Evolutionary conservation across 1,284 basidiomycete genomes (phyloP), one percentile per base, ranked within the genome.

Genomic region (Dichomitus squalens): DNA sequence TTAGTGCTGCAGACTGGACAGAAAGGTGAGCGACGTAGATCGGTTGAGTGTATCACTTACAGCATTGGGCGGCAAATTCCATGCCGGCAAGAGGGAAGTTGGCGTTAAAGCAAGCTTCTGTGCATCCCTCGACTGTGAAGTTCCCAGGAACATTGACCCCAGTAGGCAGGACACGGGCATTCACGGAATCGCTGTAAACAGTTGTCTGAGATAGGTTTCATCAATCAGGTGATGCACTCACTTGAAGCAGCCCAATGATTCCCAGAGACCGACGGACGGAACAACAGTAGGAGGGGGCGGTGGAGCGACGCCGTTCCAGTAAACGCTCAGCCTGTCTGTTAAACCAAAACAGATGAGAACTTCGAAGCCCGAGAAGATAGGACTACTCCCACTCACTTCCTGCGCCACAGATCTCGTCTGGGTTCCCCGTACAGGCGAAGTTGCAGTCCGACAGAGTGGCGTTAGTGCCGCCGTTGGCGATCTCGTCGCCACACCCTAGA

Each of bases 181-280:
- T 71, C 36, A 75, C 72, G 46, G 78, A 76, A 49, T 87, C 85
- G 59, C 84, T 86, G 56, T 4, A 25, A 23, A 50, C 27, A 14
- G 55, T 14, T 3, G 18, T 20, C 16, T 18, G 9, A 6, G 21
- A 16, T 14, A 6, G 18, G 11, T 27, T 39, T 5, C 14, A 21
- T n/a, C 34, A 4, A 21, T 3, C 8, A 59, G 38, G n/a, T 16
- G 16, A 33, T 52, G 49, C 14, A 72, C 77, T 49, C 65, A 87
- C 86, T 75, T 84, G 71, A 78, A 87, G 68, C 87, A 89, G 6
- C 87, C 87, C 25, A 88, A 75, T 1, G 85, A 85, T 5, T 72
- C 71, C 87, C 87, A 88, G 40, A 80, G 75, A 4, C 85, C 86
- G 47, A 85, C 77, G 53, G 70, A 78, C 1, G 79, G 74, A 1